A percentile compares a stretch with the other conserved stretches of the same genome.
Conservation (phyloP, 2,329 filamentous ascomycete species). For the Seiridium unicorne region DNA sequence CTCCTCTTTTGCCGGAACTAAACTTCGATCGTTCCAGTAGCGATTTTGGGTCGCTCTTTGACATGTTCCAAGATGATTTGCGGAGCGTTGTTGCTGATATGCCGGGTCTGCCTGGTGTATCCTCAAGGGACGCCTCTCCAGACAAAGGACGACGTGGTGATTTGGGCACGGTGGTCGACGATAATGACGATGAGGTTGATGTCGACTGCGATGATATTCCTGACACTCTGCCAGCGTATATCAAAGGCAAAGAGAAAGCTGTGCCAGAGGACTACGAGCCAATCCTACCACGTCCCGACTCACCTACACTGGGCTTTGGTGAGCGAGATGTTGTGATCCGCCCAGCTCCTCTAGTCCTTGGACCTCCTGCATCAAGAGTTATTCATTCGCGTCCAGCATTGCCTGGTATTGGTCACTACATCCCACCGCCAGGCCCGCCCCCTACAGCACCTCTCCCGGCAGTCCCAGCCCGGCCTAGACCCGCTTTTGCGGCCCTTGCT, state of each 20-base stretch:
- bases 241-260: background rate
- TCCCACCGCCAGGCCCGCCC: background rate
- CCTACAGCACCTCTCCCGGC: background rate
- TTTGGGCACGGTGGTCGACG: background rate
- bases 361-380: background rate
- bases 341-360: background rate
- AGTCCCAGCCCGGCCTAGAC: background rate
- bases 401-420: background rate
- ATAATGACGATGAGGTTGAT: background rate
- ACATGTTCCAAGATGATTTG: background rate
- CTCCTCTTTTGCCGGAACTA: background rate
- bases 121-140: background rate
- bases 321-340: background rate
- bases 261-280: background rate
- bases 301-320: background rate
- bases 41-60: background rate
- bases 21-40: background rate
- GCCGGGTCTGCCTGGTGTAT: background rate
- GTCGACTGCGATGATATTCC: background rate
- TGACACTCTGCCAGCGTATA: background rate
- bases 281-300: background rate
- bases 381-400: background rate
- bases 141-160: background rate
- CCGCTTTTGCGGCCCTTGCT: background rate
- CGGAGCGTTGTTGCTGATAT: background rate